These are phyloP conservation scores for Panaeolus papilionaceus DNA, from an alignment of 768 basidiomycete species.

Conservation along the genomic window DNA sequence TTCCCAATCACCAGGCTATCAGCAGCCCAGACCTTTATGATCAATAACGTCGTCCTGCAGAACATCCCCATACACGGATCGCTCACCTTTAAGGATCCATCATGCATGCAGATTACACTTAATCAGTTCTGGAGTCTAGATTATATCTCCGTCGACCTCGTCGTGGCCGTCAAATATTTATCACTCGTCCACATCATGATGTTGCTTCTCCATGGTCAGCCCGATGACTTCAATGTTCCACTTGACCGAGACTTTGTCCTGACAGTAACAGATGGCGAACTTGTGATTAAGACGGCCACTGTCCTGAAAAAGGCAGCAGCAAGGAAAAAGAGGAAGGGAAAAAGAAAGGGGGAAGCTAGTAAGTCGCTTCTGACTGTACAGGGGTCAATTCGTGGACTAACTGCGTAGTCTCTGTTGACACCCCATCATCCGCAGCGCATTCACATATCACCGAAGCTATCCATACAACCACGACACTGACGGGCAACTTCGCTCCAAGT, in stretches of 20 bases:
- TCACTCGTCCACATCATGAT: neutral
- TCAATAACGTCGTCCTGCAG: conserved; percentile 36
- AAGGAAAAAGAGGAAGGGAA: conserved; percentile 1
- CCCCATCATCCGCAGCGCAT: too few relatives aligned
- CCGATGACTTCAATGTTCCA: neutral
- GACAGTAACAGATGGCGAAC: neutral
- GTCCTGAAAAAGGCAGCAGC: neutral
- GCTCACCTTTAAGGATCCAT: conserved; percentile 32
- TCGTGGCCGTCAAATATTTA: neutral
- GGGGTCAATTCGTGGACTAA: too few relatives aligned
- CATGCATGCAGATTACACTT: conserved; percentile 31
- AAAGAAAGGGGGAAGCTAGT: neutral
- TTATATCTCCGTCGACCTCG: neutral
- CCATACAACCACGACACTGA: too few relatives aligned
- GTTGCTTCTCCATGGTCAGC: neutral
- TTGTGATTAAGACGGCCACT: neutral
- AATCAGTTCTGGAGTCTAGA: neutral
- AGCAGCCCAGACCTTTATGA: conserved; percentile 32
- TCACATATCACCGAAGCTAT: too few relatives aligned
- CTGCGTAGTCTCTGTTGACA: too few relatives aligned
- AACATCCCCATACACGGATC: conserved; percentile 33
- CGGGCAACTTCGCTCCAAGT: too few relatives aligned
- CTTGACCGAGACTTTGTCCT: neutral
- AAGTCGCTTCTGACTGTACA: too few relatives aligned
- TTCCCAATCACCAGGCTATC: conserved; percentile 38